Percentiles rank a stretch among this genome's conserved stretches.
Conservation (phyloP, 2,329 filamentous ascomycete species). For the Exophiala lecanii-corni region DNA sequence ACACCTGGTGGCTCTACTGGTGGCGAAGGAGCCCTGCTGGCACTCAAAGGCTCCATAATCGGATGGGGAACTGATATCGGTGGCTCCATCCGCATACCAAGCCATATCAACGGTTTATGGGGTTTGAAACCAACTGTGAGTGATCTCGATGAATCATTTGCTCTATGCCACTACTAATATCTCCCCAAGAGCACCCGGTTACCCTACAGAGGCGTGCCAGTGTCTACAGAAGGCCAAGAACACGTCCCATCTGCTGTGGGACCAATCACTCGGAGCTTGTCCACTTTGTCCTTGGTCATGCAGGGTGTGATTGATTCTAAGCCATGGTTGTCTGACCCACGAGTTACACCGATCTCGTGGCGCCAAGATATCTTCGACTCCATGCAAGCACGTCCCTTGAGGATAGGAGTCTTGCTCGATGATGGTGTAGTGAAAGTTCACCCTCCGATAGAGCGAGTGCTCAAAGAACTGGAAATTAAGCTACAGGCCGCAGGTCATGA, state of each 20-base stretch:
- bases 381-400: slow-evolving; percentile 39
- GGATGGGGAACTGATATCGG: slow-evolving; percentile 51
- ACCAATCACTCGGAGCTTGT: slow-evolving; percentile 51
- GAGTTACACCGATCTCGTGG: slow-evolving; percentile 53
- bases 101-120: slow-evolving; percentile 45
- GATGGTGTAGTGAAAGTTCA: slow-evolving; percentile 25
- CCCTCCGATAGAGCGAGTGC: slow-evolving; percentile 21
- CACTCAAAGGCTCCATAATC: slow-evolving; percentile 39
- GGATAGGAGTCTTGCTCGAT: slow-evolving; percentile 21
- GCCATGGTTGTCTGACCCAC: slow-evolving; percentile 54
- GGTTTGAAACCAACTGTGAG: slow-evolving; percentile 46
- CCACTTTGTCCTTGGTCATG: slow-evolving; percentile 44
- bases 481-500: slow-evolving; percentile 50
- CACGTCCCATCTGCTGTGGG: slow-evolving; percentile 61
- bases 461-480: slow-evolving; percentile 22
- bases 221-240: slow-evolving; percentile 60
- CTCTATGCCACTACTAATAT: neutral
- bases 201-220: slow-evolving; percentile 55
- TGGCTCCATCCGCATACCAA: slow-evolving; percentile 47
- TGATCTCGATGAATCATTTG: slow-evolving; percentile 25
- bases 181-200: slow-evolving; percentile 36
- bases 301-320: slow-evolving; percentile 34
- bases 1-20: slow-evolving; percentile 47
- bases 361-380: slow-evolving; percentile 43
- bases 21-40: slow-evolving; percentile 39